Percentiles rank a stretch among this genome's conserved stretches.
These are phyloP conservation scores for Amaranthus hypochondriacus DNA, from an alignment of 148 eudicot genomes.

Conservation along the genomic window DNA sequence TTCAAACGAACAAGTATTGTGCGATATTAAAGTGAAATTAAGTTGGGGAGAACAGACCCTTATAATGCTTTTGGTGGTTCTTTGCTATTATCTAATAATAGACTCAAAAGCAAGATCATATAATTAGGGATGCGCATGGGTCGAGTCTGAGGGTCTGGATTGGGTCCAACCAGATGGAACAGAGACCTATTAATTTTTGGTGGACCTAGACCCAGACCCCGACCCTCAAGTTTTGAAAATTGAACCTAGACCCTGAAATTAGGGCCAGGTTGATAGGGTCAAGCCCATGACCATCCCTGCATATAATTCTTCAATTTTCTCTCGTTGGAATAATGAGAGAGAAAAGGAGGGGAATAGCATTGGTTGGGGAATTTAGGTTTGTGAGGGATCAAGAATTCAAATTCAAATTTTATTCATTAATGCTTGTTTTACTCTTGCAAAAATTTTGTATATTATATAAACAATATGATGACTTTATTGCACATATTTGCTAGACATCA, in stretches of 20 bases:
- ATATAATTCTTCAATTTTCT: no score
- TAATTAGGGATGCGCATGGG: no score
- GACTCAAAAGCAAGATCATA: no score
- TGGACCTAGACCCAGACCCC: no score
- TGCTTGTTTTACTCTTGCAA: neutral
- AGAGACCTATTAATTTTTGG: no score
- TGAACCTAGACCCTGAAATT: neutral
- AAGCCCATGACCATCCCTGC: no score
- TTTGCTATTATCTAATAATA: neutral
- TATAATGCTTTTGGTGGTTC: neutral
- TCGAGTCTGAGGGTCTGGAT: no score
- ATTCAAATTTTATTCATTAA: neutral
- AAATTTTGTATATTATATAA: neutral
- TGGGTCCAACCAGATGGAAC: no score
- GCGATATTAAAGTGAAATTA: neutral
- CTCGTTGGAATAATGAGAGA: no score
- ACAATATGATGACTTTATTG: neutral
- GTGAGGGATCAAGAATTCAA: neutral
- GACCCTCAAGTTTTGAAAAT: no score
- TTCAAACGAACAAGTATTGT: neutral
- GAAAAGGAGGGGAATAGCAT: neutral
- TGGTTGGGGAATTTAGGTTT: neutral
- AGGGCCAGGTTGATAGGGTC: no score
- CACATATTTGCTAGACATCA: slow-evolving; percentile 17
- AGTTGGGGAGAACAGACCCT: neutral